Evolutionary conservation across 768 basidiomycete genomes (phyloP).

Genomic region (Leccinellum rugosiceps): DNA sequence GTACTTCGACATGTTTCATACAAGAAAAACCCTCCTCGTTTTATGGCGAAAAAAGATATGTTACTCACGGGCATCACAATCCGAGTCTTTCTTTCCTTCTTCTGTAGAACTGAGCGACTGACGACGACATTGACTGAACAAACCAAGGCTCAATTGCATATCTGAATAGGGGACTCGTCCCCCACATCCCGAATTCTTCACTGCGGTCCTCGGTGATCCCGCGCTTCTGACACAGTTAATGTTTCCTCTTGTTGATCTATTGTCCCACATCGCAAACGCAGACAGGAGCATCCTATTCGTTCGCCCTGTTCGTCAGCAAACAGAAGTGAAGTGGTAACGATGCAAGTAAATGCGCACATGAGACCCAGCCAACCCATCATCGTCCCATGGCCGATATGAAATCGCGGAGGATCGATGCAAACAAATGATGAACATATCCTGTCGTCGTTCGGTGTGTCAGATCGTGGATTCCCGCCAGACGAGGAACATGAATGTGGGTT

Average conservation of each 20-base stretch:
- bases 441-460: slow-evolving; percentile 3
- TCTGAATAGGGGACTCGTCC: slow-evolving; percentile 57
- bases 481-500: slow-evolving; percentile 14
- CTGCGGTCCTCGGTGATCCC: slow-evolving; percentile 39
- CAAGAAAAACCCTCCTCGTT: neutral
- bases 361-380: slow-evolving; percentile 35
- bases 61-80: neutral
- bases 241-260: slow-evolving; percentile 48
- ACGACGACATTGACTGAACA: neutral
- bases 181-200: slow-evolving; percentile 48
- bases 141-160: slow-evolving; percentile 17
- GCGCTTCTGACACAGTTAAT: slow-evolving; percentile 39
- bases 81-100: neutral
- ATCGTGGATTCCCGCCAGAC: neutral
- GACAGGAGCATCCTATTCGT: slow-evolving; percentile 39
- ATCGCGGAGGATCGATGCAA: slow-evolving; percentile 37
- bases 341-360: slow-evolving; percentile 17
- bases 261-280: slow-evolving; percentile 43
- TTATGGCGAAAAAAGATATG: neutral
- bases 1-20: neutral
- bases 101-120: neutral
- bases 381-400: slow-evolving; percentile 37
- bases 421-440: slow-evolving; percentile 43
- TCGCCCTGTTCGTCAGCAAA: slow-evolving; percentile 26
- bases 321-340: neutral